These are phyloP conservation scores for Tetraselmis striata DNA, from an alignment of 139 green algal genomes.

Conservation along the genomic window DNA sequence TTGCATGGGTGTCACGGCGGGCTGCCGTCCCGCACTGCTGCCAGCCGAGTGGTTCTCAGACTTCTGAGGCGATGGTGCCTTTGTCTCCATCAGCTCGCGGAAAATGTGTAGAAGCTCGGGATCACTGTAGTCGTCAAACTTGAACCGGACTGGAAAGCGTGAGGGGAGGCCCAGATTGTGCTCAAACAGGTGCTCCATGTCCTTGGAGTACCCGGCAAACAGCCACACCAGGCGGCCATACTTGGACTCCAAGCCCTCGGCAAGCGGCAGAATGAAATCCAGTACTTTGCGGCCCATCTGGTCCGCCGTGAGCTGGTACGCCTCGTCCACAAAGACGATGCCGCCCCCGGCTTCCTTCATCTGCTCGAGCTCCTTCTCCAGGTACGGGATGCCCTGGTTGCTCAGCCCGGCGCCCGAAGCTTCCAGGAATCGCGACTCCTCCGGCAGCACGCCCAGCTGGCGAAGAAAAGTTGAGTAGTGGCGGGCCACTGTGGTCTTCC, in stretches of 20 bases:
- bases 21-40: constrained; percentile 23
- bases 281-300: constrained; percentile 24
- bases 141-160: constrained; percentile 26
- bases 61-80: constrained; percentile 5
- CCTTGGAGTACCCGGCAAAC: constrained; percentile 41
- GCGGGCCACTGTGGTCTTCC: constrained; percentile 43
- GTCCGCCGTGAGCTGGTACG: constrained; percentile 30
- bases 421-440: constrained; percentile 25
- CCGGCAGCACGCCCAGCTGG: constrained; percentile 29
- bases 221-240: constrained; percentile 38
- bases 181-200: constrained; percentile 41
- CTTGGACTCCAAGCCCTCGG: constrained; percentile 44
- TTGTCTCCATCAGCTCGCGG: constrained; percentile 22
- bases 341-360: constrained; percentile 29
- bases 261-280: constrained; percentile 37
- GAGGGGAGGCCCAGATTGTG: constrained; percentile 45
- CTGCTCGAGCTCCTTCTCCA: constrained; percentile 36
- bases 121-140: constrained; percentile 21
- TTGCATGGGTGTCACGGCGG: constrained; percentile 34
- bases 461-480: constrained; percentile 35
- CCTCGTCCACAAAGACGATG: constrained; percentile 47
- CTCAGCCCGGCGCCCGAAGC: constrained; percentile 31
- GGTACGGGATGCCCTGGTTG: constrained; percentile 19
- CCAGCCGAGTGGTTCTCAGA: constrained; percentile 23
- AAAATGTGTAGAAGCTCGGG: constrained; percentile 34